Evolutionary conservation across 192 early-diverging fungal genomes (phyloP), one percentile per base, ranked within the genome.

Genomic region (Umbelopsis isabellina): DNA sequence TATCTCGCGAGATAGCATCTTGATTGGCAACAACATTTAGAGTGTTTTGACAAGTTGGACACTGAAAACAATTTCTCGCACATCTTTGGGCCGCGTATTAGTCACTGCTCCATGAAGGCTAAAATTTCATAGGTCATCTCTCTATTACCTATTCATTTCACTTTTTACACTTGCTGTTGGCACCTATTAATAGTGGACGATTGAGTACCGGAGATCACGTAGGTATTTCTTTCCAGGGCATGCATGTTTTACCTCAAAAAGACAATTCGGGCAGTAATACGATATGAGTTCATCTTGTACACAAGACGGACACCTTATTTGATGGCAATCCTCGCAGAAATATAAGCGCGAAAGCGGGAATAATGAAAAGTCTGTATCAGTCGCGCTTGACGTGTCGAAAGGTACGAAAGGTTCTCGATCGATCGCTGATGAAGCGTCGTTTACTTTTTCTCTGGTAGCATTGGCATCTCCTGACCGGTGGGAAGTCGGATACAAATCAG

Each of bases 191-290:
- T 6, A 41, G 6, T 10, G 37, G 10, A 41, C 6, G 37, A 41
- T 41, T 41, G 37, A 41, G 37, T 10, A 41, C 37, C 37, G 37
- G 7, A 9, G 37, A 41, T 41, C 18, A 20, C 21, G 12, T 27
- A 21, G 4, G 22, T 2, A 47, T 20, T 15, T 0, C 13, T 20
- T 68, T 5, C 15, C 25, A 13, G 55, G 46, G 25, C 33, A 12
- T 35, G 16, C 25, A 21, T 35, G 10, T 20, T 25, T 25, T 58
- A 75, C 95, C 72, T 99, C 96, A 82, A 99, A 99, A 65, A 97
- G 86, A 72, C 97, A 99, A 72, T 95, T 95, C 13, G 97, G 94
- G 71, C 97, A 99, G 78, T 92, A 97, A 77, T 95, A 96, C 51
- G 90, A 92, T 4, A 91, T 88, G 2, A 94, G 90, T 73, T 97